Percentiles rank a stretch among this genome's conserved stretches.
Evolutionary conservation across 2,329 filamentous ascomycete species (phyloP).

Genomic region (Aaosphaeria arxii): DNA sequence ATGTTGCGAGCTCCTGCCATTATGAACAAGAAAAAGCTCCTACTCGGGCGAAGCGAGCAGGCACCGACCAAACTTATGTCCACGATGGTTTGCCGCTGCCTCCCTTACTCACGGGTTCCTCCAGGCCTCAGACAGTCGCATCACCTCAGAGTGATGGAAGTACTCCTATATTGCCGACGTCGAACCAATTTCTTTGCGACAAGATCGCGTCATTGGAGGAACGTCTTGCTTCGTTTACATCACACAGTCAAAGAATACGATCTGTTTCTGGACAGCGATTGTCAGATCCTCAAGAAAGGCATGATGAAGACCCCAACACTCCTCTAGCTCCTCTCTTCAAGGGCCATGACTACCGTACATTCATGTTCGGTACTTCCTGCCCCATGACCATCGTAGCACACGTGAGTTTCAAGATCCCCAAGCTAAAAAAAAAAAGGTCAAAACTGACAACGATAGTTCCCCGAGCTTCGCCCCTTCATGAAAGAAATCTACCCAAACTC

Average conservation of each 20-base stretch:
- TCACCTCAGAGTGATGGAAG: neutral
- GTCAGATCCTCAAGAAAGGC: neutral
- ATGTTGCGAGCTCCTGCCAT: slow-evolving; percentile 32
- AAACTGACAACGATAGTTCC: slow-evolving; percentile 22
- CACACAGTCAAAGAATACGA: neutral
- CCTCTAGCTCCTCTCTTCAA: slow-evolving; percentile 30
- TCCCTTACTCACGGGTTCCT: neutral
- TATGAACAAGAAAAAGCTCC: slow-evolving; percentile 15
- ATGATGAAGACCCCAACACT: neutral
- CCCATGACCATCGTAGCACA: slow-evolving; percentile 20
- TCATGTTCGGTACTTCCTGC: slow-evolving; percentile 40
- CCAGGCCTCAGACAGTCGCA: neutral
- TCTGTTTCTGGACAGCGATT: neutral
- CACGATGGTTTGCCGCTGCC: neutral
- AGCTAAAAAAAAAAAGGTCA: too few relatives aligned
- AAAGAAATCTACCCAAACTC: slow-evolving; percentile 18
- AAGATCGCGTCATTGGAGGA: neutral
- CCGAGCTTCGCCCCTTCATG: slow-evolving; percentile 26
- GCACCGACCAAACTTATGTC: neutral
- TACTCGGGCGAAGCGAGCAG: too few relatives aligned
- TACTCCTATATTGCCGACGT: neutral
- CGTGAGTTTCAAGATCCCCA: slow-evolving; percentile 6
- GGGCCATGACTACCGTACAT: slow-evolving; percentile 38
- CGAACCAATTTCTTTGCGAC: neutral
- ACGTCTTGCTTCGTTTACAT: neutral